These are phyloP conservation scores for Penicillium bovifimosum DNA, from an alignment of 495 filamentous ascomycete genomes.

Conservation along the genomic window DNA sequence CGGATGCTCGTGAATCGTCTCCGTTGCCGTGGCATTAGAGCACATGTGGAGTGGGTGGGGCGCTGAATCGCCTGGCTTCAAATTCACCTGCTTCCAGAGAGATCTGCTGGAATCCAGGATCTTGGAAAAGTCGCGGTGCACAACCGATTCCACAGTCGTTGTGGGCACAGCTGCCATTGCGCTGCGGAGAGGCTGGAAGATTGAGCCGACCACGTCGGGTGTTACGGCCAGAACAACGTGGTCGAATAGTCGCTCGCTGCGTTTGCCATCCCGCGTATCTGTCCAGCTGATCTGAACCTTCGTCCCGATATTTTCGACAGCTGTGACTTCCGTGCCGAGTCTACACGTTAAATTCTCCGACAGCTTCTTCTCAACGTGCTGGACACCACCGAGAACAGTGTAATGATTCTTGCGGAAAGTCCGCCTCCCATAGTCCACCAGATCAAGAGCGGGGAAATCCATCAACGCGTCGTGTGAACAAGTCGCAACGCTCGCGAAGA, in stretches of 20 bases:
- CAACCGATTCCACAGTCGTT: slow-evolving; percentile 34
- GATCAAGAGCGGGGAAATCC: slow-evolving; percentile 45
- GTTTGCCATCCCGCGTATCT: background rate
- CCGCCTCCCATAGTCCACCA: slow-evolving; percentile 39
- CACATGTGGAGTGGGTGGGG: slow-evolving; percentile 23
- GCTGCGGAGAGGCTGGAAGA: slow-evolving; percentile 37
- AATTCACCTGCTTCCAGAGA: background rate
- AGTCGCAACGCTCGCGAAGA: slow-evolving; percentile 48
- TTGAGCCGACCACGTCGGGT: slow-evolving; percentile 35
- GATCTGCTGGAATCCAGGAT: slow-evolving; percentile 5
- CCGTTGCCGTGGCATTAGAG: slow-evolving; percentile 25
- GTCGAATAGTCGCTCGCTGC: slow-evolving; percentile 13
- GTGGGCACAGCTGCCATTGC: slow-evolving; percentile 40
- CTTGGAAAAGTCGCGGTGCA: slow-evolving; percentile 36
- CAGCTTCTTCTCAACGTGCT: slow-evolving; percentile 39
- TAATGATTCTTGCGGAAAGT: slow-evolving; percentile 46
- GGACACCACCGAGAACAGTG: slow-evolving; percentile 42
- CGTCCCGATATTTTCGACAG: slow-evolving; percentile 9
- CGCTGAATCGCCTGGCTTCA: background rate
- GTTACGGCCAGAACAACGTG: slow-evolving; percentile 44
- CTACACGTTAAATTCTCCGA: slow-evolving; percentile 18
- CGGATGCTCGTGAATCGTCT: slow-evolving; percentile 34
- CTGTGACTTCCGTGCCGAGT: slow-evolving; percentile 9
- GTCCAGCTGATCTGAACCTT: slow-evolving; percentile 16
- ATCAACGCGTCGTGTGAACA: slow-evolving; percentile 48